Percentiles rank a stretch among this genome's conserved stretches.
Evolutionary conservation across 2,329 filamentous ascomycete species (phyloP).

Genomic region (Pleoardoris graminearum): DNA sequence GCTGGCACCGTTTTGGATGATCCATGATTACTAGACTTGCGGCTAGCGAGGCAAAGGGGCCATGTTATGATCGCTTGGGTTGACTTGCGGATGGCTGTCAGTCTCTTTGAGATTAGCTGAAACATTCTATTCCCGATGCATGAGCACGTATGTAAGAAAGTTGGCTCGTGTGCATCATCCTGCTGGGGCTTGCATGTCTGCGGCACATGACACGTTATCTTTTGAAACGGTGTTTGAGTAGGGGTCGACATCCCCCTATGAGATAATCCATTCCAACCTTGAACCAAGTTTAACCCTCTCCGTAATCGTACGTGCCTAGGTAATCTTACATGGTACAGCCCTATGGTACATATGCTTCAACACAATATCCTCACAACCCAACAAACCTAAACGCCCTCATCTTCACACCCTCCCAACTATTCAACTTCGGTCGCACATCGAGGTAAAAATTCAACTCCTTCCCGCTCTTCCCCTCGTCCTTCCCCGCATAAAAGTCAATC

Average conservation of each 20-base stretch:
- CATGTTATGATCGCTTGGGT: not conserved
- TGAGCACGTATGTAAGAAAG: too few relatives aligned
- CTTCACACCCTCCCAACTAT: conserved; percentile 63
- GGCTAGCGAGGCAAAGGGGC: not conserved
- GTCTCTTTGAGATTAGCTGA: conserved; percentile 1
- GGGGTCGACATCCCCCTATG: too few relatives aligned
- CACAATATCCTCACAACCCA: conserved; percentile 45
- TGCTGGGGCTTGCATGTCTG: too few relatives aligned
- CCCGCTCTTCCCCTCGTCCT: conserved; percentile 47
- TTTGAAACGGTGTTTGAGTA: too few relatives aligned
- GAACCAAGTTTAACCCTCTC: too few relatives aligned
- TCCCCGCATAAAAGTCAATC: conserved; percentile 95
- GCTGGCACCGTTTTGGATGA: not conserved
- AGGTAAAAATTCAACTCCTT: conserved; percentile 65
- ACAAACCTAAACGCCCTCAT: conserved; percentile 57
- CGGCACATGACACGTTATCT: too few relatives aligned
- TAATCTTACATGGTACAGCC: not conserved
- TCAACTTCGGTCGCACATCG: conserved; percentile 68
- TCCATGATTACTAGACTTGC: not conserved
- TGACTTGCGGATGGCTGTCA: not conserved
- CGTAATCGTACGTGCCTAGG: not conserved
- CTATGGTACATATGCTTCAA: not conserved
- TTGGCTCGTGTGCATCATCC: too few relatives aligned
- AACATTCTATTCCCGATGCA: not conserved
- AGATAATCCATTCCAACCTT: too few relatives aligned